Conservation (phyloP, 2,329 filamentous ascomycete species). For the Harringtonia lauricola region DNA sequence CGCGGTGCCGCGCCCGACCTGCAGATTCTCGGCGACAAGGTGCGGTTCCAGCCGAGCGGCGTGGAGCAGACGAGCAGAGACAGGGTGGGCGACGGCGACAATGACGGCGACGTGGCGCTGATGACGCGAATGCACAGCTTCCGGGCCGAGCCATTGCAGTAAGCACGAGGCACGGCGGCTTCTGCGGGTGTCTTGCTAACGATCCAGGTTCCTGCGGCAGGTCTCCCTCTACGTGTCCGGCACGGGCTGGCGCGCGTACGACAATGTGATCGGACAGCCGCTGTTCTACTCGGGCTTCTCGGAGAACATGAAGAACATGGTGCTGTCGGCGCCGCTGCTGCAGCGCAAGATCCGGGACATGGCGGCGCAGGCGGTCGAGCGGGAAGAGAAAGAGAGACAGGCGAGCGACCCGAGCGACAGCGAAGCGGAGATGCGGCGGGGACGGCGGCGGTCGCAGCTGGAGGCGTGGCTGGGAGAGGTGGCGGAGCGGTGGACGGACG, state of each 20-base stretch:
- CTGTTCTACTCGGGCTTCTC: constrained; percentile 89
- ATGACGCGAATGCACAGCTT: constrained; percentile 83
- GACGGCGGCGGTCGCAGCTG: constrained; percentile 50
- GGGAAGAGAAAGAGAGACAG: constrained; percentile 73
- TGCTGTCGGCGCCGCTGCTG: constrained; percentile 67
- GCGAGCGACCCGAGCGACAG: constrained; percentile 51
- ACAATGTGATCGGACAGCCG: constrained; percentile 79
- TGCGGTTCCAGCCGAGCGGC: constrained; percentile 65
- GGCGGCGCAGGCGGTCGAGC: constrained; percentile 59
- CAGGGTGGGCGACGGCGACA: constrained; percentile 19
- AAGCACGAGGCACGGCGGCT: constrained; percentile 11
- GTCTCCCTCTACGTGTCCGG: constrained; percentile 88
- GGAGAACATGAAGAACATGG: constrained; percentile 73
- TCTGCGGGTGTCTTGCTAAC: neutral
- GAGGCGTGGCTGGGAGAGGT: constrained; percentile 67
- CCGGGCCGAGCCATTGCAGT: constrained; percentile 55
- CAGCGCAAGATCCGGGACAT: constrained; percentile 65
- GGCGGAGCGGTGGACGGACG: constrained; percentile 75
- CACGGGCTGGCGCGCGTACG: constrained; percentile 90
- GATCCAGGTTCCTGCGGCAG: constrained; percentile 73
- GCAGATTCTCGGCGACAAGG: constrained; percentile 62
- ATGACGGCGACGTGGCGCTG: constrained; percentile 55
- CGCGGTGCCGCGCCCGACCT: constrained; percentile 58
- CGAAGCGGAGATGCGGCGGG: constrained; percentile 25
- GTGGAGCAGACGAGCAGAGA: constrained; percentile 32